Evolutionary conservation across 495 filamentous ascomycete species (phyloP).

Genomic region (Hypoxylon subgilvum): DNA sequence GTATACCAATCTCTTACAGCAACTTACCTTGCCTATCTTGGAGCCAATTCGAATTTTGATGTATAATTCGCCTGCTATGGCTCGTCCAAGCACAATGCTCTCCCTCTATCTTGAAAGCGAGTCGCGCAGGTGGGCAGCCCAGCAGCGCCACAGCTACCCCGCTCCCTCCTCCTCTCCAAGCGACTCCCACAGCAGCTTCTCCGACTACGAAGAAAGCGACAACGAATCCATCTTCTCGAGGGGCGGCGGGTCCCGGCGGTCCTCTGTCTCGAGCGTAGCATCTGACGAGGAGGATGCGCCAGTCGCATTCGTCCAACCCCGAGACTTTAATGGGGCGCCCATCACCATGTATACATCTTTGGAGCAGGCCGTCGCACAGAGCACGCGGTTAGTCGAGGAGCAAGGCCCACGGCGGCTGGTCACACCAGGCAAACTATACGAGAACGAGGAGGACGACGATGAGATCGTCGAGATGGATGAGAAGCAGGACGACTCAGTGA

Average conservation of each 20-base stretch:
- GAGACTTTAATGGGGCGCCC: constrained; percentile 37
- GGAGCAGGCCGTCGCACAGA: constrained; percentile 39
- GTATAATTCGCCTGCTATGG: constrained; percentile 2
- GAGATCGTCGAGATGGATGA: constrained; percentile 37
- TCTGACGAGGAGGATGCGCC: constrained; percentile 31
- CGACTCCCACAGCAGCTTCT: constrained; percentile 12
- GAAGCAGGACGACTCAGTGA: background rate
- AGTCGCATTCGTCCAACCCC: constrained; percentile 26
- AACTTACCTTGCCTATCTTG: background rate
- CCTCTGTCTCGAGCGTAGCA: constrained; percentile 37
- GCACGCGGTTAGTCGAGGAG: constrained; percentile 19
- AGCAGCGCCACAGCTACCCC: constrained; percentile 32
- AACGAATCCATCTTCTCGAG: constrained; percentile 29
- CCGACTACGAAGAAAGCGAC: constrained; percentile 22
- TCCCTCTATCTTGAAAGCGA: constrained; percentile 27
- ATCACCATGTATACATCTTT: constrained; percentile 40
- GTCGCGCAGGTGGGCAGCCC: constrained; percentile 31
- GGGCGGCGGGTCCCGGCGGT: constrained; percentile 26
- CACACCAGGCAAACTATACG: constrained; percentile 43
- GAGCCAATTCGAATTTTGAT: constrained; percentile 14
- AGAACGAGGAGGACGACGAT: constrained; percentile 46
- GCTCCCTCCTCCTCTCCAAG: constrained; percentile 11
- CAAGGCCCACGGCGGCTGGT: constrained; percentile 34
- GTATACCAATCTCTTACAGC: background rate
- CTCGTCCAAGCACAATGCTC: constrained; percentile 12